phyloP scores from a whole-genome alignment of 164 flowering plant species.

The Paratinospora sagittata region DNA sequence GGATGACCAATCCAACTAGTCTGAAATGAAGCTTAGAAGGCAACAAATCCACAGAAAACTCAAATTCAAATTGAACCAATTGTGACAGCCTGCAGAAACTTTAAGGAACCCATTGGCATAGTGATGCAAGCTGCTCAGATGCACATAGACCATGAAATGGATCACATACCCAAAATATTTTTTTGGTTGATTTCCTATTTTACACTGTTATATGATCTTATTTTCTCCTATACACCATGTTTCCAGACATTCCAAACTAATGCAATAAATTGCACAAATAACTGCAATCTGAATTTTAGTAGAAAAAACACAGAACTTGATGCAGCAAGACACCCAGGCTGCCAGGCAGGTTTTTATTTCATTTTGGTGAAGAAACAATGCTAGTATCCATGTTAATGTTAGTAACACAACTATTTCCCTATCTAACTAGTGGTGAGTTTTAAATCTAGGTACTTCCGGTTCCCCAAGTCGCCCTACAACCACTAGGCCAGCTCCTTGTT shows the following conservation, averaged over 20 bases:
- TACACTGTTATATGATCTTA: background rate
- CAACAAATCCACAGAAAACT: constrained; percentile 18
- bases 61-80: background rate
- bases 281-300: background rate
- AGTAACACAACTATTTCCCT: too few species aligned
- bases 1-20: constrained; percentile 66
- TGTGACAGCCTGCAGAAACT: background rate
- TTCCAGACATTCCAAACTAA: background rate
- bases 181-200: too few species aligned
- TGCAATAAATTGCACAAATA: background rate
- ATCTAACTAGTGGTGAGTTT: too few species aligned
- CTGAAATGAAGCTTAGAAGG: constrained; percentile 44
- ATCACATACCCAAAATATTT: too few species aligned
- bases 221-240: too few species aligned
- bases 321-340: background rate
- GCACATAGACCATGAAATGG: background rate
- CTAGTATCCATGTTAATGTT: too few species aligned
- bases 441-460: too few species aligned
- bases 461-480: too few species aligned
- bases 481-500: too few species aligned
- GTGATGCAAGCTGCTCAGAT: background rate
- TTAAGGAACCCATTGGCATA: background rate
- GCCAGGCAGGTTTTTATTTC: too few species aligned
- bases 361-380: too few species aligned
- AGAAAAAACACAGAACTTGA: background rate